Evolutionary conservation across 257 asterid genomes (phyloP), one percentile per base, ranked within the genome.

Genomic region (Nemophila menziesii): DNA sequence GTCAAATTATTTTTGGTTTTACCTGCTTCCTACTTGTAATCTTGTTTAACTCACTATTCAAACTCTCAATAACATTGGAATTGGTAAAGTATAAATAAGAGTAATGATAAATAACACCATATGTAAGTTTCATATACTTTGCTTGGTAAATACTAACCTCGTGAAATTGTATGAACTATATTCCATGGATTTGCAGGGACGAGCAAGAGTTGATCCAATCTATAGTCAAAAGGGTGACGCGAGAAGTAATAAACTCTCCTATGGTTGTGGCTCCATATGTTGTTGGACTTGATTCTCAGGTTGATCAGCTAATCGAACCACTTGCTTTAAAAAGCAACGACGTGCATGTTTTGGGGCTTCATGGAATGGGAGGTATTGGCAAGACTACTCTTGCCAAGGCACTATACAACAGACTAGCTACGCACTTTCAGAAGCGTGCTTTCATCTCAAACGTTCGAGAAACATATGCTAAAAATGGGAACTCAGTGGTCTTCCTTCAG

Each of bases 291-390:
- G 47, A 58, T 33, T 43, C 22, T 43, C 33, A 46, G 8, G 14
- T 64, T 17, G 27, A 58, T 10, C 36, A 36, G 44, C 41, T 51
- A 10, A 18, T 26, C 16, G 33, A 16, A 5, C 42, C 16, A 42
- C 38, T 64, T 42, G 49, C 58, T 49, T 54, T 58, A 41, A 53
- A 39, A 17, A 0, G 13, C 39, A 52, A 48, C 16, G 62, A 51
- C 20, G 29, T 53, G 39, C 27, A 27, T 17, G 33, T 58, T 14
- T 36, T 64, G 47, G 65, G 61, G 47, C 48, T 64, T 21, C 39
- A 57, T 21, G 71, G 71, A 26, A 52, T 57, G 45, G 70, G 65
- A 22, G 66, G 66, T 5, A 43, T 60, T 39, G 66, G 66, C 39
- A 60, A 60, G 44, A 60, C 66, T n/a, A 54, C 67, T 41, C 58